Evolutionary conservation across 2,329 filamentous ascomycete species (phyloP), one percentile per base, ranked within the genome.

Genomic region (Talaromyces sp.): DNA sequence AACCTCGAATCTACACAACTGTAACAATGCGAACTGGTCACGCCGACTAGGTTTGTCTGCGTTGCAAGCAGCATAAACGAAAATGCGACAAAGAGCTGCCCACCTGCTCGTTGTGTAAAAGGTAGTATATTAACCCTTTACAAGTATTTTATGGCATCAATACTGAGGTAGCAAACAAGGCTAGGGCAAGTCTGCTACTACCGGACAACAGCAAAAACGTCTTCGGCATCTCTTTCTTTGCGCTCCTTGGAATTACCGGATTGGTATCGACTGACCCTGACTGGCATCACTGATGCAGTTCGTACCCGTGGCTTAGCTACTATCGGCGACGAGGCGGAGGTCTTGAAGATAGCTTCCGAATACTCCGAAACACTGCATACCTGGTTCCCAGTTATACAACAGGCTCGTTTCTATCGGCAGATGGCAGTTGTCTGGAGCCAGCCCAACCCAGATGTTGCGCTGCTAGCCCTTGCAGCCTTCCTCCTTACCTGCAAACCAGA

Each of bases 31-130:
- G 51, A 17, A 9, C n/a, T 3, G 32, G 25, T 32, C 25, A 30
- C 27, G 51, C 51, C 4, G 27, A 11, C 27, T 27, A 54, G 51
- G 51, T 54, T 54, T 54, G 51, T 54, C 27, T 54, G 22, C 51
- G 51, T 30, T 54, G 51, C 51, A 54, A 54, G 51, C 22, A 54
- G 51, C 51, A 54, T 54, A 54, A 54, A 54, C 51, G 51, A 54
- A 54, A 54, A 54, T 54, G 51, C 19, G 51, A 28, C 51, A 54
- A 54, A 32, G 51, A 54, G 51, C 27, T 54, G 27, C 51, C 51
- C 0, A 54, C 22, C 51, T 54, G 51, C 27, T 54, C 51, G 51
- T 15, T 54, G 13, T 54, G 51, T 54, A 28, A 54, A 54, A 27
- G 51, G 51, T 54, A 54, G 27, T 5, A 27, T 30, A 15, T 33